These are phyloP conservation scores for Haplosporangium sp. DNA, from an alignment of 371 early-diverging fungal genomes.

Conservation along the genomic window DNA sequence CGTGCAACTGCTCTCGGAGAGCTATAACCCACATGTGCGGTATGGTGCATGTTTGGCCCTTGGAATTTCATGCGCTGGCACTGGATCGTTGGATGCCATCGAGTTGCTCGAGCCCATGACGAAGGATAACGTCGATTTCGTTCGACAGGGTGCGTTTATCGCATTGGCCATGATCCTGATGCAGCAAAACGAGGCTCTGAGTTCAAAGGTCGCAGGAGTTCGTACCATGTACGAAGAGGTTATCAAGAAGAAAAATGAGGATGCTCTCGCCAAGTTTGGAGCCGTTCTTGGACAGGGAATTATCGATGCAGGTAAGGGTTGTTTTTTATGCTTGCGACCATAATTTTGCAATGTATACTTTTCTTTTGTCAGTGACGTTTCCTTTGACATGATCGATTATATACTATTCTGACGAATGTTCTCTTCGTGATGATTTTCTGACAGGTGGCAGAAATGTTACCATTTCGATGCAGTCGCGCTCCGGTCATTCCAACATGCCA, in stretches of 20 bases:
- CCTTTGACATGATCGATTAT: not conserved
- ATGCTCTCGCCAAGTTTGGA: constrained; percentile 96
- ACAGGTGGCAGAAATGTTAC: constrained; percentile 95
- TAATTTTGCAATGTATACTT: not conserved
- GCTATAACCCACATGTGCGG: constrained; percentile 98
- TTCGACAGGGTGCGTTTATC: constrained; percentile 98
- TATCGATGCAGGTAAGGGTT: constrained; percentile 87
- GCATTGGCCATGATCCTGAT: constrained; percentile 98
- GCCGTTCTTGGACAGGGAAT: constrained; percentile 98
- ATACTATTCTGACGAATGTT: not conserved
- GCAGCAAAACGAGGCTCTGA: constrained; percentile 92
- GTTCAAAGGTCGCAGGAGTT: constrained; percentile 77
- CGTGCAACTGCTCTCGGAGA: constrained; percentile 97
- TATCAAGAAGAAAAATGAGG: constrained; percentile 94
- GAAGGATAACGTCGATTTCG: constrained; percentile 97
- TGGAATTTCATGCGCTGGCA: constrained; percentile 98
- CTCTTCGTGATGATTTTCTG: not conserved
- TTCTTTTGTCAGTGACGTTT: too few relatives aligned
- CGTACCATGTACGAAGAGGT: constrained; percentile 91
- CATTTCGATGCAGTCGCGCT: constrained; percentile 90
- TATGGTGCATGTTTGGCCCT: constrained; percentile 97
- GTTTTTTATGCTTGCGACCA: constrained; percentile 9
- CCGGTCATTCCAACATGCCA: constrained; percentile 91
- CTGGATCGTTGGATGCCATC: constrained; percentile 92
- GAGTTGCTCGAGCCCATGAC: constrained; percentile 98